Conservation (phyloP, 345 rosid species). For the Eucalyptus regnans region DNA sequence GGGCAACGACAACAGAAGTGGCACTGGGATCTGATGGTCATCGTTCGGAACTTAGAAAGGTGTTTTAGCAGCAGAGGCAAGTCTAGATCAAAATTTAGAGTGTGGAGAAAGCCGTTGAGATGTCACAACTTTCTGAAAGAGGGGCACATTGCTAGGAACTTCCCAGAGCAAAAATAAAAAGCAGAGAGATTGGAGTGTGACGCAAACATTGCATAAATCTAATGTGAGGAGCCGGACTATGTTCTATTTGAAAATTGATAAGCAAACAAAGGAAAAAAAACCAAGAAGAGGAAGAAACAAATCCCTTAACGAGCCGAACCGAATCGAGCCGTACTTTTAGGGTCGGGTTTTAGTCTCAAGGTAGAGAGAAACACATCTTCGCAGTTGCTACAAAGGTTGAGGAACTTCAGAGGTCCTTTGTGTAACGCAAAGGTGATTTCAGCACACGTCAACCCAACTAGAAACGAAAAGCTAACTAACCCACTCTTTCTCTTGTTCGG, state of each 20-base stretch:
- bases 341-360: no score
- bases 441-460: no score
- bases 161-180: no score
- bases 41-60: not conserved
- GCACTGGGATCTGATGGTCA: not conserved
- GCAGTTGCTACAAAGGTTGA: no score
- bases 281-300: not conserved
- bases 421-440: no score
- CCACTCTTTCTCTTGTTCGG: not conserved
- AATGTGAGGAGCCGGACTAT: not conserved
- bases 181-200: not conserved
- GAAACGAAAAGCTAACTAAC: no score
- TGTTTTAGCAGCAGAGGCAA: not conserved
- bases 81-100: not conserved
- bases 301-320: not conserved
- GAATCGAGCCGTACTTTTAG: not conserved
- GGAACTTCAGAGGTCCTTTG: no score
- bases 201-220: not conserved
- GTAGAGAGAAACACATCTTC: no score
- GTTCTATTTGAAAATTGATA: no score
- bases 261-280: not conserved
- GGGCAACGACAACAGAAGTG: not conserved
- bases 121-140: not conserved
- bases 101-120: not conserved
- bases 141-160: not conserved